A percentile compares a stretch with the other conserved stretches of the same genome.
phyloP scores from a whole-genome alignment of 1,139 yeast species.

The Sugiyamaella pinicola region DNA sequence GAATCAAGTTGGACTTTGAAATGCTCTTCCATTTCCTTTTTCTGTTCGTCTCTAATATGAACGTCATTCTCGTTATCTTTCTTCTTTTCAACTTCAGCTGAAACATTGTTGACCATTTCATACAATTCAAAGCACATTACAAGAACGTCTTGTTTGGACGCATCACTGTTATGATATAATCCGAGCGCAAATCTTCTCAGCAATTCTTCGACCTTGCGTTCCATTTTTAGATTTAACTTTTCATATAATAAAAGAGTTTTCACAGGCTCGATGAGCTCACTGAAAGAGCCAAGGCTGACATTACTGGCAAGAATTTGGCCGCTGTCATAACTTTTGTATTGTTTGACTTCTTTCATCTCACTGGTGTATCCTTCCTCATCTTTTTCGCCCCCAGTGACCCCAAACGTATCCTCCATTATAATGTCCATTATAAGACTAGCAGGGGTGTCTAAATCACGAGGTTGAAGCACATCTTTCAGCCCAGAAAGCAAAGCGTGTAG shows the following conservation, averaged over 20 bases:
- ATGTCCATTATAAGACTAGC: slow-evolving; percentile 63
- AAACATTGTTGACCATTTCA: slow-evolving; percentile 51
- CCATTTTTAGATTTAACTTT: slow-evolving; percentile 65
- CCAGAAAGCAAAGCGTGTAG: slow-evolving; percentile 70
- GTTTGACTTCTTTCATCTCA: slow-evolving; percentile 87
- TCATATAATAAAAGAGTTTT: slow-evolving; percentile 62
- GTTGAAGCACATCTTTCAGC: slow-evolving; percentile 51
- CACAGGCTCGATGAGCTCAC: slow-evolving; percentile 68
- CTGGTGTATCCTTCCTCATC: slow-evolving; percentile 91
- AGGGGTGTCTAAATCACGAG: slow-evolving; percentile 78
- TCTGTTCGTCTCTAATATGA: slow-evolving; percentile 27
- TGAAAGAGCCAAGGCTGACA: slow-evolving; percentile 62
- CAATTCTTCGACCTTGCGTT: slow-evolving; percentile 77
- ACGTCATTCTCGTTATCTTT: slow-evolving; percentile 40
- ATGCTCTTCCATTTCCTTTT: slow-evolving; percentile 51
- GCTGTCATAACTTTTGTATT: slow-evolving; percentile 84
- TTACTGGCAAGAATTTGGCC: slow-evolving; percentile 75
- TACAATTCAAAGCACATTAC: slow-evolving; percentile 75
- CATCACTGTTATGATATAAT: slow-evolving; percentile 63
- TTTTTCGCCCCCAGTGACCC: slow-evolving; percentile 90
- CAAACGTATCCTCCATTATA: slow-evolving; percentile 91
- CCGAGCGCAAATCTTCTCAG: slow-evolving; percentile 78
- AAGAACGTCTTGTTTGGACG: slow-evolving; percentile 63
- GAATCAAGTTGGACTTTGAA: slow-evolving; percentile 70
- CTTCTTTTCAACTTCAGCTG: slow-evolving; percentile 34